phyloP scores from a whole-genome alignment of 441 rosid genomes.

The Gossypium lobatum region DNA sequence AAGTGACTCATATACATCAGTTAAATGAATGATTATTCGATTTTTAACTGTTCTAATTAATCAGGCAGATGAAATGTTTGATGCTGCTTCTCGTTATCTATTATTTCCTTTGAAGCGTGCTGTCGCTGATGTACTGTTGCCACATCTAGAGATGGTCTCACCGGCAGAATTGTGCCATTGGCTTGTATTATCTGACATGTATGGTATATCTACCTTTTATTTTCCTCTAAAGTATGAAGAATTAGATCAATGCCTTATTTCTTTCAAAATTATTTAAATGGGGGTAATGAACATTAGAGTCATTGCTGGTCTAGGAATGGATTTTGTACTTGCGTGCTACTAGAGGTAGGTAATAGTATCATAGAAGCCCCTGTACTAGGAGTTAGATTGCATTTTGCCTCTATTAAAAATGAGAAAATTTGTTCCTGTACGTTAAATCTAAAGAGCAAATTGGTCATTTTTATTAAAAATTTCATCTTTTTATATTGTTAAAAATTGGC shows the following conservation, averaged over 20 bases:
- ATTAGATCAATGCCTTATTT: neutral
- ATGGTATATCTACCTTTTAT: slow-evolving; percentile 22
- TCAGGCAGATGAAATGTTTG: slow-evolving; percentile 94
- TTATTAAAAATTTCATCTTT: too few relatives aligned
- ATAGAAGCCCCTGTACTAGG: too few relatives aligned
- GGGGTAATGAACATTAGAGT: neutral
- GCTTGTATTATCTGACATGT: slow-evolving; percentile 88
- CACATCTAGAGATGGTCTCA: slow-evolving; percentile 70
- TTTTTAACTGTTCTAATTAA: slow-evolving; percentile 16
- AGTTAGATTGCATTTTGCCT: too few relatives aligned
- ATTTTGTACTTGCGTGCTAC: neutral
- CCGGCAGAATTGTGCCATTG: slow-evolving; percentile 87
- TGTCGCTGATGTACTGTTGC: slow-evolving; percentile 85
- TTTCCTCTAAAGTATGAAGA: neutral
- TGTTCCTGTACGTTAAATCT: too few relatives aligned
- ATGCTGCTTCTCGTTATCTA: slow-evolving; percentile 91
- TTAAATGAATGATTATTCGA: slow-evolving; percentile 6
- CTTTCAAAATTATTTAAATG: neutral
- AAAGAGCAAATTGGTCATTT: too few relatives aligned
- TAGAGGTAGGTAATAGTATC: neutral
- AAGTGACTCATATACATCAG: neutral
- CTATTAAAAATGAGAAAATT: too few relatives aligned
- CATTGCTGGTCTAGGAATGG: neutral
- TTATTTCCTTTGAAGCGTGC: slow-evolving; percentile 92
- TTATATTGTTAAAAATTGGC: too few relatives aligned